Evolutionary conservation across 2,329 filamentous ascomycete species (phyloP).

Genomic region (Fusarium fujikuroi): DNA sequence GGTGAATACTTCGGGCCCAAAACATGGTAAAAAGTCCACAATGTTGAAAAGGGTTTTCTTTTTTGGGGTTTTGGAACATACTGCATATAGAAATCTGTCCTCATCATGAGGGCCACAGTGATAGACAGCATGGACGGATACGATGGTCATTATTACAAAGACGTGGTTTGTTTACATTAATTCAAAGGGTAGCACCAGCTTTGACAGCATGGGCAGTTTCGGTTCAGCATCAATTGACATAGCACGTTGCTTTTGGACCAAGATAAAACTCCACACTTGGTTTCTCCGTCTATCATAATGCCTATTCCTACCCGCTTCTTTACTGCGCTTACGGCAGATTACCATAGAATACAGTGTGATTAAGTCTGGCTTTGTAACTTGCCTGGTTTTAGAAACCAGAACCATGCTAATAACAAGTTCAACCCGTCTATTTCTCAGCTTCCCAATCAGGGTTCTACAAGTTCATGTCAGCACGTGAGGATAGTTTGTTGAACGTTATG

Average conservation of each 20-base stretch:
- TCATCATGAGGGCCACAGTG: not conserved
- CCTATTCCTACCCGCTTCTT: constrained; percentile 30
- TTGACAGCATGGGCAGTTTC: not conserved
- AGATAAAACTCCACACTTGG: constrained; percentile 34
- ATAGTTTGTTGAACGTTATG: not conserved
- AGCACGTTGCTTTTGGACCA: constrained; percentile 15
- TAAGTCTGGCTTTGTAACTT: constrained; percentile 38
- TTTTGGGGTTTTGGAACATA: not conserved
- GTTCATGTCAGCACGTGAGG: constrained; percentile 24
- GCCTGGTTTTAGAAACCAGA: constrained; percentile 26
- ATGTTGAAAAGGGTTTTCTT: not conserved
- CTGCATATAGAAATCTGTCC: constrained; percentile 36
- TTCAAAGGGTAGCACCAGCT: not conserved
- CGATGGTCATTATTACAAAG: constrained; percentile 9
- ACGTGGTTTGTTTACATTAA: constrained; percentile 3
- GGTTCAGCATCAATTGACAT: not conserved
- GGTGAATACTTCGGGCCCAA: constrained; percentile 75
- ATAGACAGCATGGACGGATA: constrained; percentile 34
- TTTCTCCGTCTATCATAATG: constrained; percentile 46
- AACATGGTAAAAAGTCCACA: constrained; percentile 58
- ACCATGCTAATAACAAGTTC: constrained; percentile 34
- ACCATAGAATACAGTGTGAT: constrained; percentile 50
- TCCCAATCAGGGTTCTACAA: constrained; percentile 55
- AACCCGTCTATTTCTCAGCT: constrained; percentile 49
- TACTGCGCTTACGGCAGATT: constrained; percentile 45